phyloP scores from a whole-genome alignment of 1,284 basidiomycete species.

The Boletus mariae region DNA sequence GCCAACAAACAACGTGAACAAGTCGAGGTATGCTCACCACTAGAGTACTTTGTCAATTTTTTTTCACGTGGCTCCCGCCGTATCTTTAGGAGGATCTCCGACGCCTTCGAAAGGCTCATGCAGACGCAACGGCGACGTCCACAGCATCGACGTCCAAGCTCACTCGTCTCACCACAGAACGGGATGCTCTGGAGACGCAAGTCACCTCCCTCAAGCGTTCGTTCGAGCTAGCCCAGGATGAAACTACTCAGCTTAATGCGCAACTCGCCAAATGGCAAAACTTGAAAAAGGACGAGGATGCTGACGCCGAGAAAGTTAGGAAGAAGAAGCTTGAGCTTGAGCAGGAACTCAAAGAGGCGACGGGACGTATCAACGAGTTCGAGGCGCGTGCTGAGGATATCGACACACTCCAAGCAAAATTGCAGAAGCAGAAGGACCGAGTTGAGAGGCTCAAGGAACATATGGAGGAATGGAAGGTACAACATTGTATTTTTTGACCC shows the following conservation, averaged over 20 bases:
- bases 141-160: constrained; percentile 48
- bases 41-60: background rate
- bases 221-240: constrained; percentile 54
- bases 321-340: constrained; percentile 57
- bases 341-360: constrained; percentile 47
- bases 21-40: constrained; percentile 37
- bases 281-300: constrained; percentile 60
- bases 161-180: constrained; percentile 52
- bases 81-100: constrained; percentile 39
- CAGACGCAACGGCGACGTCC: constrained; percentile 44
- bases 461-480: constrained; percentile 44
- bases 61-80: background rate
- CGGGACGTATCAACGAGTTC: constrained; percentile 40
- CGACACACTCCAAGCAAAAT: constrained; percentile 20
- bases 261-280: constrained; percentile 68
- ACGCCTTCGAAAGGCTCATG: constrained; percentile 44
- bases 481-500: background rate
- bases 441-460: constrained; percentile 43
- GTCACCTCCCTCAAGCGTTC: constrained; percentile 51
- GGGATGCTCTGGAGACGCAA: constrained; percentile 53
- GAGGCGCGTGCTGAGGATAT: constrained; percentile 31
- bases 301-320: constrained; percentile 51
- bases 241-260: constrained; percentile 50
- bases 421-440: constrained; percentile 42
- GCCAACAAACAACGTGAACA: constrained; percentile 41